These are phyloP conservation scores for Leccinum ochraceum DNA, from an alignment of 768 basidiomycete genomes.

Conservation along the genomic window DNA sequence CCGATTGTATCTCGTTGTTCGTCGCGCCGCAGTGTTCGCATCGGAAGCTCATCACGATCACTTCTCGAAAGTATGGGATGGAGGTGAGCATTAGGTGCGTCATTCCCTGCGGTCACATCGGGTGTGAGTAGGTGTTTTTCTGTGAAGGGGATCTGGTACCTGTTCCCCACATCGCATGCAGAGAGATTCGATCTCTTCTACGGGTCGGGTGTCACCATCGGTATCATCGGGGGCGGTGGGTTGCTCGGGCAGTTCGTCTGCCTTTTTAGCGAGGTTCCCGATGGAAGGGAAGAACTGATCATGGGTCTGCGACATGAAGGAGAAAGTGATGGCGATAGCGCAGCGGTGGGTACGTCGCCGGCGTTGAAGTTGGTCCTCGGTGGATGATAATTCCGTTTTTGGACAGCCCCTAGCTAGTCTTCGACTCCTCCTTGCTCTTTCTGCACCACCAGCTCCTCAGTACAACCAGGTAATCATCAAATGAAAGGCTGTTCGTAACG, in stretches of 20 bases:
- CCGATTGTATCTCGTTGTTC: conserved; percentile 96
- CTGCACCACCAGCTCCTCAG: not conserved
- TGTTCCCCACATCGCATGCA: conserved; percentile 95
- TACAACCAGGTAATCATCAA: not conserved
- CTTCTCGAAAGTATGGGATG: conserved; percentile 94
- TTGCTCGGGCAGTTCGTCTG: conserved; percentile 39
- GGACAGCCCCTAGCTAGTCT: conserved; percentile 3
- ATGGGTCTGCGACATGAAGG: conserved; percentile 23
- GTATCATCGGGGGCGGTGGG: conserved; percentile 32
- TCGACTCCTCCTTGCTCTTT: not conserved
- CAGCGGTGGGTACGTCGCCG: not conserved
- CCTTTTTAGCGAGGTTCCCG: conserved; percentile 51
- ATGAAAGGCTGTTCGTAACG: not conserved
- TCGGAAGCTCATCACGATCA: conserved; percentile 95
- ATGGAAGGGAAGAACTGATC: conserved; percentile 56
- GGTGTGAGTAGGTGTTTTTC: not conserved
- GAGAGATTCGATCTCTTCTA: conserved; percentile 85
- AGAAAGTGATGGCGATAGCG: not conserved
- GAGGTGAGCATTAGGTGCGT: conserved; percentile 89
- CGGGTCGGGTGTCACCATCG: conserved; percentile 45
- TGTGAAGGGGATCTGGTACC: conserved; percentile 44
- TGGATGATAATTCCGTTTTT: conserved; percentile 5
- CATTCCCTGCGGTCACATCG: conserved; percentile 60
- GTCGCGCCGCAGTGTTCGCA: conserved; percentile 88
- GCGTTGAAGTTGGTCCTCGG: not conserved